Conservation (phyloP, 2,329 filamentous ascomycete genomes). For the Capronia americana region DNA sequence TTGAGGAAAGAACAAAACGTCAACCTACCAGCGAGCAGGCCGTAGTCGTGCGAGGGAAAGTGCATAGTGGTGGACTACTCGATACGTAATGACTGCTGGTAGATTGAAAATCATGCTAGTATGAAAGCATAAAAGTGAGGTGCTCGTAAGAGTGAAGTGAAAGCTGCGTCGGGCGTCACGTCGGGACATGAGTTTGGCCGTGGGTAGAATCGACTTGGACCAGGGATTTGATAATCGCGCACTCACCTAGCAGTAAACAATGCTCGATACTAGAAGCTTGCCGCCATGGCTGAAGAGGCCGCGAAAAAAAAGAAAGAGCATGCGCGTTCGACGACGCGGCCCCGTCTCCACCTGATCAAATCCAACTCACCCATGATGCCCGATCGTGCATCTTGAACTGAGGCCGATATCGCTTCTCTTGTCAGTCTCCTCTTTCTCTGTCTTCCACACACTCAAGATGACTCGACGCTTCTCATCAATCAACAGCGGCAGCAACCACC, state of each 20-base stretch:
- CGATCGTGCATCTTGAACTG: background rate
- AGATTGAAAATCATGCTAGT: background rate
- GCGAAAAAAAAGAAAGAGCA: no score
- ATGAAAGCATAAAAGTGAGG: background rate
- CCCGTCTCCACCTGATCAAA: no score
- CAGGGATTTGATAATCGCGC: no score
- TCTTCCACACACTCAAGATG: background rate
- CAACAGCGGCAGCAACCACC: background rate
- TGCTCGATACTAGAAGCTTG: no score
- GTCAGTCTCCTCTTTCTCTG: no score
- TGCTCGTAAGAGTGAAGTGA: background rate
- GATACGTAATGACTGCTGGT: background rate
- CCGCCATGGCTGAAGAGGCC: no score
- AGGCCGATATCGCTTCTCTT: background rate
- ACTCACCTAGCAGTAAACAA: no score
- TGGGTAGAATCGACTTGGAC: no score
- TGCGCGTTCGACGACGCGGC: no score
- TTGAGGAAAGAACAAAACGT: constrained; percentile 5
- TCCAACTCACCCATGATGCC: no score
- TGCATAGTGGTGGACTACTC: background rate
- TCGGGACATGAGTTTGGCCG: no score
- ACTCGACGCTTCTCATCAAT: background rate
- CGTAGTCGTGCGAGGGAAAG: background rate
- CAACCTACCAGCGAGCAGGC: background rate
- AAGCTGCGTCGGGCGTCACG: no score